These are phyloP conservation scores for Moesziomyces aphidis DNA, from an alignment of 1,284 basidiomycete species.

Conservation along the genomic window DNA sequence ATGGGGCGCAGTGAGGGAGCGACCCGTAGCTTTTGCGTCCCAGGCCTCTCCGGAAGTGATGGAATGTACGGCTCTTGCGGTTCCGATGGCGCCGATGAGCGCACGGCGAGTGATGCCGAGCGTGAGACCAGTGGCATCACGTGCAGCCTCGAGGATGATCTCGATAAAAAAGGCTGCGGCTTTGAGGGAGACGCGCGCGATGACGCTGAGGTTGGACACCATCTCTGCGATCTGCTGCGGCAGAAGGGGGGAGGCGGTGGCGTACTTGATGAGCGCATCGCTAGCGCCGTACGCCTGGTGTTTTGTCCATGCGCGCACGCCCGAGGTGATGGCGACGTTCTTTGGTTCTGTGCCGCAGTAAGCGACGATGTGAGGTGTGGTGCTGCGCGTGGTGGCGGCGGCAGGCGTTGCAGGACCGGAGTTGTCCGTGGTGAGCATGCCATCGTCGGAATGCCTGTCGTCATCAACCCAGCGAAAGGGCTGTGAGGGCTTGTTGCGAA, in stretches of 20 bases:
- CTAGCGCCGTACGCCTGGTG: conserved; percentile 47
- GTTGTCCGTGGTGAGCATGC: conserved; percentile 23
- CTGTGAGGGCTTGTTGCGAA: conserved; percentile 21
- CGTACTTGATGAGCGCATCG: conserved; percentile 53
- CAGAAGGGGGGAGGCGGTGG: conserved; percentile 50
- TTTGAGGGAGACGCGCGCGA: conserved; percentile 58
- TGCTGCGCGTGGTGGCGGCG: conserved; percentile 9
- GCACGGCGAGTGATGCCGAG: conserved; percentile 57
- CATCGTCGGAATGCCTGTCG: conserved; percentile 15
- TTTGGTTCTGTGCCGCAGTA: conserved; percentile 32
- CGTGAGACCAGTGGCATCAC: conserved; percentile 48
- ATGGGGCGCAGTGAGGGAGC: conserved; percentile 3
- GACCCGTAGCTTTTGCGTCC: conserved; percentile 46
- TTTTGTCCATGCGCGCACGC: conserved; percentile 46
- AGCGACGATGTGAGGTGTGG: conserved; percentile 25
- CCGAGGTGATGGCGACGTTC: conserved; percentile 33
- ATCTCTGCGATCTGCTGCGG: conserved; percentile 57
- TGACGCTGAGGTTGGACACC: conserved; percentile 50
- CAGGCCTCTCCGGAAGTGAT: conserved; percentile 38
- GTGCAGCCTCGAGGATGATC: conserved; percentile 55
- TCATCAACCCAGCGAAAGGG: conserved; percentile 41
- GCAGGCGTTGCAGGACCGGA: conserved; percentile 19
- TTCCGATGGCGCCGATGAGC: conserved; percentile 56
- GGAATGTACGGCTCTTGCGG: conserved; percentile 52
- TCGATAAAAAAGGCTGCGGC: conserved; percentile 63